Conservation (phyloP, 2,329 filamentous ascomycete species). For the Hymenoscyphus infarciens region DNA sequence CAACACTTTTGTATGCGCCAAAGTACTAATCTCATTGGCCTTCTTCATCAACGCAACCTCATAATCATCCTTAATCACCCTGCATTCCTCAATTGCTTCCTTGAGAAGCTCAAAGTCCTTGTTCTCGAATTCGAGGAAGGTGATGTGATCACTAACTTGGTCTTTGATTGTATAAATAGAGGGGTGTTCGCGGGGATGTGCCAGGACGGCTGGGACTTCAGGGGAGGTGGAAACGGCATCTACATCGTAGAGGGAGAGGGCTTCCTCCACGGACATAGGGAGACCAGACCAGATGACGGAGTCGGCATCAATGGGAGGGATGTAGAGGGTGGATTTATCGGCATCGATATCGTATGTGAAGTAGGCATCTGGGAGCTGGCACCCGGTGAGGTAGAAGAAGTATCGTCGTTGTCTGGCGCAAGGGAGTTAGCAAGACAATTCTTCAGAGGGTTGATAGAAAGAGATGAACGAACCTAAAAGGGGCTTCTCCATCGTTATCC, state of each 20-base stretch:
- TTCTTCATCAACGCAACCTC: constrained; percentile 70
- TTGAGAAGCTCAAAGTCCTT: constrained; percentile 57
- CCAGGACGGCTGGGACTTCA: constrained; percentile 65
- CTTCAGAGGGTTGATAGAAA: neutral
- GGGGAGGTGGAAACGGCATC: constrained; percentile 71
- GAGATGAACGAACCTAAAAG: constrained; percentile 59
- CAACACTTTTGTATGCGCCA: constrained; percentile 62
- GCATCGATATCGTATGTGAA: constrained; percentile 75
- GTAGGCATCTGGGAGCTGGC: constrained; percentile 72
- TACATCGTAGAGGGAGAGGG: constrained; percentile 72
- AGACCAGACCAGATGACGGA: constrained; percentile 92
- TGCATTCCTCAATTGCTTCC: constrained; percentile 62
- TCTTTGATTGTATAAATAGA: constrained; percentile 74
- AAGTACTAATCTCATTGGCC: constrained; percentile 67
- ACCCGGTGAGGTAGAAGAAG: constrained; percentile 95
- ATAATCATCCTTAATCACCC: constrained; percentile 70
- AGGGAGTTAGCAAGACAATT: constrained; percentile 11
- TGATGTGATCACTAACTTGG: constrained; percentile 69
- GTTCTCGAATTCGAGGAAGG: constrained; percentile 65
- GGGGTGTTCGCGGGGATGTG: constrained; percentile 40
- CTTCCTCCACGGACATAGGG: constrained; percentile 73
- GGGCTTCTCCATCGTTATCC: constrained; percentile 80
- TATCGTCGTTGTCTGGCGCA: constrained; percentile 68
- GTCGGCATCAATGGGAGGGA: constrained; percentile 84
- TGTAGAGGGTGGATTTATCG: constrained; percentile 77